These are phyloP conservation scores for Phaffomyces antillensis DNA, from an alignment of 805 yeast genomes.

Conservation along the genomic window DNA sequence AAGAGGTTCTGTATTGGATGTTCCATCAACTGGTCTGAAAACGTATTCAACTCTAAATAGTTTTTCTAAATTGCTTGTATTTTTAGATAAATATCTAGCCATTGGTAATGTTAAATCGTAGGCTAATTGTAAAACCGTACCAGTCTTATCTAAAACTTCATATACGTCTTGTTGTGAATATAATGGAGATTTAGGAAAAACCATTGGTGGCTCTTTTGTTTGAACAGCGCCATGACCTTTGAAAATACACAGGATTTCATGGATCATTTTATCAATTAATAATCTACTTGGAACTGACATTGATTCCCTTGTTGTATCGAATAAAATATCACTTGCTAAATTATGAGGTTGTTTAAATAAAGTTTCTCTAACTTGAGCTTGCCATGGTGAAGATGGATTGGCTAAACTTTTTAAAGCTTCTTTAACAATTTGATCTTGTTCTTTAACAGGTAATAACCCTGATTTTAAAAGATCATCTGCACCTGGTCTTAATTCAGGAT, in stretches of 20 bases:
- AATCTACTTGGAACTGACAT: slow-evolving; percentile 41
- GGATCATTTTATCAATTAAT: slow-evolving; percentile 52
- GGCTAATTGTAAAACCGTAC: slow-evolving; percentile 82
- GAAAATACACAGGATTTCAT: slow-evolving; percentile 57
- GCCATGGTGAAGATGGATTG: slow-evolving; percentile 92
- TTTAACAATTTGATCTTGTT: slow-evolving; percentile 82
- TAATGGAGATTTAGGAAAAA: slow-evolving; percentile 80
- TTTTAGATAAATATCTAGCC: slow-evolving; percentile 75
- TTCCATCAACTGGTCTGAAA: slow-evolving; percentile 53
- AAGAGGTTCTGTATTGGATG: slow-evolving; percentile 62
- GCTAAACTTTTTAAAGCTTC: slow-evolving; percentile 82
- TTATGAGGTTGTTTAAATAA: slow-evolving; percentile 81
- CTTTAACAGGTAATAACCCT: slow-evolving; percentile 81
- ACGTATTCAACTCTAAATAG: slow-evolving; percentile 74
- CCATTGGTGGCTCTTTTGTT: slow-evolving; percentile 50
- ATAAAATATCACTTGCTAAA: slow-evolving; percentile 77
- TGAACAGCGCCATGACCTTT: slow-evolving; percentile 83
- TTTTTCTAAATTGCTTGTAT: slow-evolving; percentile 47
- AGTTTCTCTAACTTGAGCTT: slow-evolving; percentile 82
- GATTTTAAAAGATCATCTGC: slow-evolving; percentile 71
- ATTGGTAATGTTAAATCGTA: slow-evolving; percentile 86
- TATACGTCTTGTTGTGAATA: slow-evolving; percentile 58
- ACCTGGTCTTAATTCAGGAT: slow-evolving; percentile 71
- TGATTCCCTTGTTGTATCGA: slow-evolving; percentile 41
- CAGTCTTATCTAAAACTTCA: slow-evolving; percentile 78